phyloP scores from a whole-genome alignment of 768 basidiomycete species.

The Termitomyces sp. region DNA sequence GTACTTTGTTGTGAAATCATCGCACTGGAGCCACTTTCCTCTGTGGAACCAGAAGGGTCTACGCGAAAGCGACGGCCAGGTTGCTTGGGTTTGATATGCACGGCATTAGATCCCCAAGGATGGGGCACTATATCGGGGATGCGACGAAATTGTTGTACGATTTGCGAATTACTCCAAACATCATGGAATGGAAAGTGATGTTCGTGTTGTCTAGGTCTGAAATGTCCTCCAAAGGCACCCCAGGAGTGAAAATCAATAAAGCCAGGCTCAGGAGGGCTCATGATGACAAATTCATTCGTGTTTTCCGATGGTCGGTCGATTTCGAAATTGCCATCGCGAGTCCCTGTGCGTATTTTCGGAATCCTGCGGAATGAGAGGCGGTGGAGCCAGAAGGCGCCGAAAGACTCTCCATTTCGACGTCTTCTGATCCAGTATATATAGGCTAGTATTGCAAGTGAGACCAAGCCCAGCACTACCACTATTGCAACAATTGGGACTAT shows the following conservation, averaged over 20 bases:
- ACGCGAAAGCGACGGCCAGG: slow-evolving; percentile 14
- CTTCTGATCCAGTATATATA: slow-evolving; percentile 2
- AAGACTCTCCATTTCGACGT: background rate
- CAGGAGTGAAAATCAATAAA: background rate
- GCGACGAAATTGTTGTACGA: slow-evolving; percentile 11
- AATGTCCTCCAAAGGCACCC: background rate
- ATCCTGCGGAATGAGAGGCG: background rate
- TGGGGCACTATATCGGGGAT: slow-evolving; percentile 9
- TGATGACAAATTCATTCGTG: slow-evolving; percentile 7
- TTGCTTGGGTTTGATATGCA: slow-evolving; percentile 8
- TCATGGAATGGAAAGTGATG: slow-evolving; percentile 3
- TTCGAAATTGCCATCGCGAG: slow-evolving; percentile 3
- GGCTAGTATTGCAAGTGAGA: background rate
- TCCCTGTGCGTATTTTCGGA: slow-evolving; percentile 5
- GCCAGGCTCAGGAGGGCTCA: background rate
- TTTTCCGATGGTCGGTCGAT: slow-evolving; percentile 14
- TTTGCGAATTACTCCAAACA: slow-evolving; percentile 9
- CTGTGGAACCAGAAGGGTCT: slow-evolving; percentile 12
- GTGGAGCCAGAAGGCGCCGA: background rate
- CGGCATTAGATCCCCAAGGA: slow-evolving; percentile 12
- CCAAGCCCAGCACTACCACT: slow-evolving; percentile 1
- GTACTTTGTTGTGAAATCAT: slow-evolving; percentile 1
- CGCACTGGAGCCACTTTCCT: slow-evolving; percentile 1
- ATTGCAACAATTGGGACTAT: slow-evolving; percentile 7
- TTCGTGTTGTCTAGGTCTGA: background rate